Base-by-base conservation (phyloP, 164 flowering plant species). In the Euptelea pleiosperma region DNA sequence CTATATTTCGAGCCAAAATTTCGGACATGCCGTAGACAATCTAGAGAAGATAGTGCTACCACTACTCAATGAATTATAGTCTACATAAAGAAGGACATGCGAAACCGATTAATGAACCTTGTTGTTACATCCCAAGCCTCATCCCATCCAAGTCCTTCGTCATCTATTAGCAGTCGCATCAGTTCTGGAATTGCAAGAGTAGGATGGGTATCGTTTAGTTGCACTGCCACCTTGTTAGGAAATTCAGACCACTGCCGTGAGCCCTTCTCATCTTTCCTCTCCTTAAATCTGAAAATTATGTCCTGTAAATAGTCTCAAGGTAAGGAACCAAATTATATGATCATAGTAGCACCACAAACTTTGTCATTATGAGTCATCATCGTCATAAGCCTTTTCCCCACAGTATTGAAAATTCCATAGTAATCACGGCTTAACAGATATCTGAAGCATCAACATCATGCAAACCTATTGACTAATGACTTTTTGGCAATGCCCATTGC, bases 141-240 rank as follows among this genome's bases (percentile, higher is more conserved):
- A 73, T 90, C 96, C 99, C 99, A 93, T 43, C 97, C 96, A 68
- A 93, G 91, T 58, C 85, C 89, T 81, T 93, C 96, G 18, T 78
- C 85, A 74, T 93, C 97, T 93, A 93, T 82, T 11, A 93, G 77
- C 39, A 93, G 68, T 57, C 96, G 79, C 99, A 90, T 93, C 58
- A 93, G 72, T 73, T 93, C 99, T 39, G 99, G 97, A 74, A 93
- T 85, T 62, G 97, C 86, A 65, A 93, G 89, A 28, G 99, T 93
- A 44, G 99, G 99, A 70, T 93, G 99, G 45, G 99, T 93, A 65
- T 93, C 99, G 79, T 93, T 93, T 57, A 93, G 77, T 75, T 93
- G 97, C 1, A 93, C 84, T 26, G 97, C 97, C 37, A 90, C 97
- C 68, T 86, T 93, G 71, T 68, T 80, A 14, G 97, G 91, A 61